Evolutionary conservation across 176 grass and related monocot species (phyloP).

Genomic region (Phyllostachys edulis): DNA sequence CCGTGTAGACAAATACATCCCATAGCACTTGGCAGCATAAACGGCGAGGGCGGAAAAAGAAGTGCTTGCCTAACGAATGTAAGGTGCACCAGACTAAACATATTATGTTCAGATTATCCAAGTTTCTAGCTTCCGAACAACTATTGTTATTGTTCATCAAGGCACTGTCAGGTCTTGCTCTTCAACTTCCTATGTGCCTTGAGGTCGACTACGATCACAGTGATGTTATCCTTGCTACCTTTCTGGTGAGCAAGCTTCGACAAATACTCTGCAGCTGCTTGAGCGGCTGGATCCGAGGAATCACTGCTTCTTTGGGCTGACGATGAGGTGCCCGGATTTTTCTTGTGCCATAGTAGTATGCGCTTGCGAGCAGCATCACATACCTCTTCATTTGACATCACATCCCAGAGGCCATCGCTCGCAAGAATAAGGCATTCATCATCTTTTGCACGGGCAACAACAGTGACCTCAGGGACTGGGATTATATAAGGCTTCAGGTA

Average conservation of each 20-base stretch:
- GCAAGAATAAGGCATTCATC: conserved; percentile 84
- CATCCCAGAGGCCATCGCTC: conserved; percentile 91
- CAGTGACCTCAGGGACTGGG: conserved; percentile 67
- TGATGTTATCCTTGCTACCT: conserved; percentile 91
- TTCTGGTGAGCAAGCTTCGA: conserved; percentile 69
- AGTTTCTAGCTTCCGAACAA: conserved; percentile 24
- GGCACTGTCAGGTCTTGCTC: conserved; percentile 45
- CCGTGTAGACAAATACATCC: conserved; percentile 27
- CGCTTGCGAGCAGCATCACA: conserved; percentile 69
- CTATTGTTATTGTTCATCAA: conserved; percentile 18
- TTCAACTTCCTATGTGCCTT: conserved; percentile 81
- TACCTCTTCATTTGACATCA: conserved; percentile 80
- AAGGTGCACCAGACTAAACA: conserved; percentile 36
- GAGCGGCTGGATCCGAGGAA: conserved; percentile 45
- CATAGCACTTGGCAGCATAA: conserved; percentile 17
- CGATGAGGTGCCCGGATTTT: conserved; percentile 30
- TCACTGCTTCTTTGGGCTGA: conserved; percentile 35
- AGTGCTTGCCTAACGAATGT: conserved; percentile 30
- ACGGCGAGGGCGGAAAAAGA: conserved; percentile 6
- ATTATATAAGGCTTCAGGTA: conserved; percentile 92
- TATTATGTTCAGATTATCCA: conserved; percentile 4
- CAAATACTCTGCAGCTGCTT: conserved; percentile 73
- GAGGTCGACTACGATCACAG: conserved; percentile 68
- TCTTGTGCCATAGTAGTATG: conserved; percentile 82
- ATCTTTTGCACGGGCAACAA: conserved; percentile 64